A percentile compares a stretch with the other conserved stretches of the same genome.
phyloP scores from a whole-genome alignment of 2,329 filamentous ascomycete genomes.

The Colletotrichum incanum region DNA sequence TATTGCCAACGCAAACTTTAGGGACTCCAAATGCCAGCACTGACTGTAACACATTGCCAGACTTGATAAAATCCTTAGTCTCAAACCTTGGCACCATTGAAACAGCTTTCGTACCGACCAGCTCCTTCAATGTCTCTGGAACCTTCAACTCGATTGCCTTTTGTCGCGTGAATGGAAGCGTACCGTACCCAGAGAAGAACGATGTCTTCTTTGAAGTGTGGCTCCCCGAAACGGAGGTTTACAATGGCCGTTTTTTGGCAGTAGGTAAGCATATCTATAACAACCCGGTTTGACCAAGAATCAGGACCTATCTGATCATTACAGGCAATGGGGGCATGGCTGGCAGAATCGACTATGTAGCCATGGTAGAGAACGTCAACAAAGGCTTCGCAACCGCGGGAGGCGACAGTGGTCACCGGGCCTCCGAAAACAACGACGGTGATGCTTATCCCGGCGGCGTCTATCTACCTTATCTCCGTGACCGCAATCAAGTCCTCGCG shows the following conservation, averaged over 20 bases:
- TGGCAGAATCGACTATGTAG: slow-evolving; percentile 16
- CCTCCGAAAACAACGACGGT: slow-evolving; percentile 15
- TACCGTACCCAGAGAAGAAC: slow-evolving; percentile 20
- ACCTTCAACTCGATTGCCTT: slow-evolving; percentile 16
- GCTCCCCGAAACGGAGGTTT: background rate
- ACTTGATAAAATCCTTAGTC: background rate
- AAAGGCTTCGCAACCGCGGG: slow-evolving; percentile 29
- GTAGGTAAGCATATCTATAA: background rate
- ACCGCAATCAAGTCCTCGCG: slow-evolving; percentile 29
- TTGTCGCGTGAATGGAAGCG: slow-evolving; percentile 19
- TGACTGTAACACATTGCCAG: background rate
- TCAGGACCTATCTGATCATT: background rate
- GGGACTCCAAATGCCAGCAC: background rate
- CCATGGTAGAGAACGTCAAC: slow-evolving; percentile 29
- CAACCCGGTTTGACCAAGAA: background rate
- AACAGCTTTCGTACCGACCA: background rate
- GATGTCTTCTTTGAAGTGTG: slow-evolving; percentile 24
- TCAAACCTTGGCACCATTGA: background rate
- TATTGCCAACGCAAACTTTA: background rate
- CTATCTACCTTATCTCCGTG: slow-evolving; percentile 12
- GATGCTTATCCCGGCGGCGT: slow-evolving; percentile 28
- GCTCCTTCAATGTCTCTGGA: slow-evolving; percentile 3
- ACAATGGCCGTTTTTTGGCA: slow-evolving; percentile 25
- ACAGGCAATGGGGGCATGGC: slow-evolving; percentile 36
- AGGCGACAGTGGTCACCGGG: slow-evolving; percentile 28